Evolutionary conservation across 2,329 filamentous ascomycete genomes (phyloP), one percentile per base, ranked within the genome.

Genomic region (Arthrinium phaeospermum): DNA sequence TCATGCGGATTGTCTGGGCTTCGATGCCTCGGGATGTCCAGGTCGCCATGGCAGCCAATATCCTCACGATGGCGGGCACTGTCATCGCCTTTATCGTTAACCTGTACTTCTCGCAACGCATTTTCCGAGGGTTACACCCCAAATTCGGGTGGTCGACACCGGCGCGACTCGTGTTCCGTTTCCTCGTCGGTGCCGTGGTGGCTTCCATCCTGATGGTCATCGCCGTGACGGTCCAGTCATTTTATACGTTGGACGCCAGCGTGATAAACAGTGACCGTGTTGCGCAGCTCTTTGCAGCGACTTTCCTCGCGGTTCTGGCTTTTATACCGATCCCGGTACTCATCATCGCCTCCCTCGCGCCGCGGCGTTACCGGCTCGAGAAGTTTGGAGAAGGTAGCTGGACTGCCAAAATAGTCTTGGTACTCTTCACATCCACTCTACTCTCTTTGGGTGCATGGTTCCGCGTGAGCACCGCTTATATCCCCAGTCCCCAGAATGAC

Each of bases 391-490:
- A 79, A 1, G 91, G 90, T 1, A 84, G 85, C 5, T 87, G 89
- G 76, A 79, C 81, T 24, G 83, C 84, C 19, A 92, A 92, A 77
- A 80, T 87, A 2, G 69, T 80, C 37, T 84, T 92, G 30, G 80
- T 92, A 2, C 76, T 89, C 10, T 76, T 84, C 3, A 84, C 85
- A 7, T 79, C 86, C 2, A 75, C 81, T 14, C 77, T 91, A 1
- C 81, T 92, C 16, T 87, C 85, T 30, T 79, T 91, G 4, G 90
- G 90, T 13, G 89, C 90, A 0, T 83, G 84, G 6, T 92, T 90
- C 80, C 84, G 90, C 19, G 82, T 85, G 30, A 90, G 86, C 4
- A 86, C 85, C 0, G 81, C 76, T 19, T 90, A 85, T 80, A 82
- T 83, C 70, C n/a, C 68, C 24, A 83, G 81, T 71, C 85, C 78